Conservation (phyloP, 208 protist species). For the Tritrichomonas musculus region DNA sequence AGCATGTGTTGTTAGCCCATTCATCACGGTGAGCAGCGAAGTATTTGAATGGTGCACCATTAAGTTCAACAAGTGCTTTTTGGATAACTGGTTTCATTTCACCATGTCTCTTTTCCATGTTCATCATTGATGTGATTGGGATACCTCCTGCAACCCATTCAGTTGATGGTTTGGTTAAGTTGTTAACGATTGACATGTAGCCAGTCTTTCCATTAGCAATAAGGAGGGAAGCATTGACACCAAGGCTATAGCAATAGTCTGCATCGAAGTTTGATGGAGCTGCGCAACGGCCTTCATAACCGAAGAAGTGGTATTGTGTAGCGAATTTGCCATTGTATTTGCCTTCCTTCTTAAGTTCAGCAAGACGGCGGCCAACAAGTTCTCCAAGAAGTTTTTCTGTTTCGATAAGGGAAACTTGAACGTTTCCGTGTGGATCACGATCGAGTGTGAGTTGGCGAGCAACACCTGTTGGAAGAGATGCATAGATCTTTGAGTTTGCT, state of each 20-base stretch:
- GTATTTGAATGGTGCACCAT: constrained; percentile 40
- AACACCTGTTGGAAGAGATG: constrained; percentile 45
- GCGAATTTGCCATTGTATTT: constrained; percentile 45
- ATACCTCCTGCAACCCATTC: constrained; percentile 52
- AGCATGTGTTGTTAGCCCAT: background rate
- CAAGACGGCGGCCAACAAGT: constrained; percentile 36
- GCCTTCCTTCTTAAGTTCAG: constrained; percentile 28
- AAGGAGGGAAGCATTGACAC: constrained; percentile 44
- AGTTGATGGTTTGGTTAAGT: constrained; percentile 33
- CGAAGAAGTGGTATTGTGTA: constrained; percentile 59
- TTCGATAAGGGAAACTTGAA: constrained; percentile 58
- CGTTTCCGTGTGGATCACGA: constrained; percentile 51
- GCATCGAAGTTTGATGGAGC: constrained; percentile 58
- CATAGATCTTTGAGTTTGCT: constrained; percentile 37
- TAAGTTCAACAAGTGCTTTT: constrained; percentile 50
- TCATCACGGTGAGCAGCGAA: constrained; percentile 6
- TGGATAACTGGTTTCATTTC: constrained; percentile 42
- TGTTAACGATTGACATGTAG: constrained; percentile 49
- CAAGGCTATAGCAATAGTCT: constrained; percentile 59
- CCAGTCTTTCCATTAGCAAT: constrained; percentile 46
- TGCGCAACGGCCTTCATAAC: constrained; percentile 59
- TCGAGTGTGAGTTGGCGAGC: constrained; percentile 45
- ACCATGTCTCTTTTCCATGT: constrained; percentile 27
- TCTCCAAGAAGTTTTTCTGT: constrained; percentile 54
- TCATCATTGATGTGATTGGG: constrained; percentile 45